Evolutionary conservation across 176 grass and related monocot genomes (phyloP), one percentile per base, ranked within the genome.

Genomic region (Carex myosuroides): DNA sequence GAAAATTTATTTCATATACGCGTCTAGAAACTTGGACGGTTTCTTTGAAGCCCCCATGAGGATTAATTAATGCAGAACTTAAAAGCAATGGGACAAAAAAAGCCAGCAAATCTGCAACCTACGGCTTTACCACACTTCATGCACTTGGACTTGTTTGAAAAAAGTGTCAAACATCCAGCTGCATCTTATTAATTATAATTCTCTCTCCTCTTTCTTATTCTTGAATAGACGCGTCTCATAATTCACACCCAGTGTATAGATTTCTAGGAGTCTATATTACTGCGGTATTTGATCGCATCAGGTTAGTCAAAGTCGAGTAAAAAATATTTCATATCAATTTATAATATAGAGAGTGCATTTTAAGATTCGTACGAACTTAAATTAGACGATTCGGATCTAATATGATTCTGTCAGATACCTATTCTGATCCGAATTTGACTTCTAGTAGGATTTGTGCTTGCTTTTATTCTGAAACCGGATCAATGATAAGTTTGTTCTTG

Each of bases 61-160:
- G 24, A 77, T 32, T 77, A 77, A 77, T 77, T 55, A 77, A 77
- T 56, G 48, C 24, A 32, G 21, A 17, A 77, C 55, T 77, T 30
- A 24, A 56, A 70, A 71, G 14, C 72, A 77, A 18, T n/a, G 24
- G 46, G 72, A 77, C 72, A 77, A 18, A 77, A 56, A 77, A 32
- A 32, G 50, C 12, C 50, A 77, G 72, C 72, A 77, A 24, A 56
- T 55, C 72, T 56, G 22, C 46, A 55, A 76, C 72, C 46, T 16
- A 76, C 22, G 48, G 72, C 24, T 77, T 17, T 77, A 56, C 72
- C 72, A 56, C 72, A 77, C 50, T 55, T 7, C 1, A 16, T 18
- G 72, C 72, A 77, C 50, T 77, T 77, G 72, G 72, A 56, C 72
- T 54, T 32, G 48, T 75, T 75, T 61, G 61, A 13, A 53, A 75